Conservation (phyloP, 768 basidiomycete species). For the Clathrus columnatus region DNA sequence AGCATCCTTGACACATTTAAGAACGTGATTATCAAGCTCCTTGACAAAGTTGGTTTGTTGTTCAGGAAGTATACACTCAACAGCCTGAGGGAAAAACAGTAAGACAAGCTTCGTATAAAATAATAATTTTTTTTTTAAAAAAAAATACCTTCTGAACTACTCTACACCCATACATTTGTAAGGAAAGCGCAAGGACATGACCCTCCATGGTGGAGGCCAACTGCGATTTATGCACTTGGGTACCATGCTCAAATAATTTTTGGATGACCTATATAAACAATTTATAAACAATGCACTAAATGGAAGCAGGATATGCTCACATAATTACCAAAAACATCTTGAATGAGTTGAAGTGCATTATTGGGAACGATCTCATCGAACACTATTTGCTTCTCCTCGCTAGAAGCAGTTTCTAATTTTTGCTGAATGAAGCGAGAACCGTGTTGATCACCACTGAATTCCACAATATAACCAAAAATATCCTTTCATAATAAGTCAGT, state of each 20-base stretch:
- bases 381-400: constrained; percentile 68
- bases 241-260: constrained; percentile 86
- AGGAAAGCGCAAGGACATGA: constrained; percentile 63
- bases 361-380: constrained; percentile 84
- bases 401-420: constrained; percentile 65
- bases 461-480: constrained; percentile 74
- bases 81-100: constrained; percentile 43
- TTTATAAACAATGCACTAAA: background rate
- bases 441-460: constrained; percentile 91
- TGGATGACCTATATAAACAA: constrained; percentile 67
- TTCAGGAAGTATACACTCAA: constrained; percentile 72
- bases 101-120: constrained; percentile 4
- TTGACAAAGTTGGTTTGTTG: constrained; percentile 69
- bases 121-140: too few species aligned
- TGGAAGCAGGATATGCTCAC: constrained; percentile 33
- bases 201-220: constrained; percentile 70
- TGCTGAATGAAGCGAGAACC: constrained; percentile 98
- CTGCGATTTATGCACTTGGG: constrained; percentile 58
- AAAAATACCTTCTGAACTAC: constrained; percentile 91
- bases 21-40: constrained; percentile 71
- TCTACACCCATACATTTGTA: constrained; percentile 94
- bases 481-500: constrained; percentile 43
- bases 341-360: constrained; percentile 67
- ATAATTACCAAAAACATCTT: constrained; percentile 96
- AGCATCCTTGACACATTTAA: constrained; percentile 81